Conservation (phyloP, 257 asterid genomes). For the Nicotiana undulata region DNA sequence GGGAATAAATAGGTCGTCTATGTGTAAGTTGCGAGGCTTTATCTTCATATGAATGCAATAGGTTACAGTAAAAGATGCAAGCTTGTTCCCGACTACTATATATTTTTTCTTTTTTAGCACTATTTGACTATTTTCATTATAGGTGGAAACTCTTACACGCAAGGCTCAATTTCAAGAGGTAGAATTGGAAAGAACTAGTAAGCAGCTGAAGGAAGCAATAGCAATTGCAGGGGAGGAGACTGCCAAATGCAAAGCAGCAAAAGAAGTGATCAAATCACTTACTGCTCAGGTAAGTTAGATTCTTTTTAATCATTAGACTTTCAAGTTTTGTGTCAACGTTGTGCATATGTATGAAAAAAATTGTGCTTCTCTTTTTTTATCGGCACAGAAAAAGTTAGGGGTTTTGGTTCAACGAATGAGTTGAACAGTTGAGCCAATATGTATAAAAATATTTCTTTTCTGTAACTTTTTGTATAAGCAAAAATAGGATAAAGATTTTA, state of each 20-base stretch:
- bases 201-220: conserved; percentile 80
- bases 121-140: conserved; percentile 14
- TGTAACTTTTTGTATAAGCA: background rate
- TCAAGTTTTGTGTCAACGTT: background rate
- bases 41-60: background rate
- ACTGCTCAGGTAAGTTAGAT: conserved; percentile 68
- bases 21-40: background rate
- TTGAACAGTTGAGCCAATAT: background rate
- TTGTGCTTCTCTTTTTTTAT: background rate
- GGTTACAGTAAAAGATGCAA: background rate
- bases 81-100: background rate
- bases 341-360: background rate
- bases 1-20: background rate
- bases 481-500: no score
- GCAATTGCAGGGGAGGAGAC: conserved; percentile 90
- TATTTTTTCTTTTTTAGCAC: background rate
- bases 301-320: background rate
- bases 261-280: conserved; percentile 93
- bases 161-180: conserved; percentile 77
- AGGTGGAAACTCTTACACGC: conserved; percentile 70
- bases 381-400: background rate
- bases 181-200: conserved; percentile 72
- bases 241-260: conserved; percentile 91
- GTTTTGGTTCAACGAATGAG: background rate
- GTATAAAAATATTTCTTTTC: background rate